Percentiles rank a stretch among this genome's conserved stretches.
These are phyloP conservation scores for Lagenidium sp. DNA, from an alignment of 352 stramenopile genomes.

Conservation along the genomic window DNA sequence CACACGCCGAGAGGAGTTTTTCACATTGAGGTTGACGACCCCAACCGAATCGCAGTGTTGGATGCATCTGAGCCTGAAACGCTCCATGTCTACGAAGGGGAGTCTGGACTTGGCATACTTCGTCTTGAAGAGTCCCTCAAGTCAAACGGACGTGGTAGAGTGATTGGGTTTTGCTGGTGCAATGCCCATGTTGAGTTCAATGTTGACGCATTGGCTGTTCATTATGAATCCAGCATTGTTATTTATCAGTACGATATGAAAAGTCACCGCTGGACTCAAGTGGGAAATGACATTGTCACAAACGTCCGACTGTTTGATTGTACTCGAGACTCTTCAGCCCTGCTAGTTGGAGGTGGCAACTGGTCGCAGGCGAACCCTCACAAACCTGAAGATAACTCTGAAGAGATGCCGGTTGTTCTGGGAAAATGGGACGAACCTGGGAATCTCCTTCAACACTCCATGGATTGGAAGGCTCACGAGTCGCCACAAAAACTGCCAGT, in stretches of 20 bases:
- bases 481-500: slow-evolving; percentile 68
- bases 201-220: slow-evolving; percentile 63
- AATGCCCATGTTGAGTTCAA: slow-evolving; percentile 79
- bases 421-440: slow-evolving; percentile 79
- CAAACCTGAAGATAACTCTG: slow-evolving; percentile 7
- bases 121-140: slow-evolving; percentile 54
- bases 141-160: slow-evolving; percentile 36
- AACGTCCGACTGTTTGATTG: slow-evolving; percentile 65
- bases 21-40: slow-evolving; percentile 82
- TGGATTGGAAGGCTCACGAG: slow-evolving; percentile 72
- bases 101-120: slow-evolving; percentile 74
- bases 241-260: slow-evolving; percentile 79
- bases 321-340: slow-evolving; percentile 66
- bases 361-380: slow-evolving; percentile 10
- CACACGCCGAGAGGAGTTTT: slow-evolving; percentile 20
- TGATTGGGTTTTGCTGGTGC: slow-evolving; percentile 77
- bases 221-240: slow-evolving; percentile 55
- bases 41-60: slow-evolving; percentile 70
- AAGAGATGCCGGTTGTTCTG: slow-evolving; percentile 67
- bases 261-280: slow-evolving; percentile 37
- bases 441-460: slow-evolving; percentile 50
- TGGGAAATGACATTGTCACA: slow-evolving; percentile 53
- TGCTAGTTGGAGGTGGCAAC: slow-evolving; percentile 59
- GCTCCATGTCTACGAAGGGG: slow-evolving; percentile 67
- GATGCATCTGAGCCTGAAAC: slow-evolving; percentile 31